Base-by-base conservation (phyloP, 441 rosid genomes). In the Brassica balearica region DNA sequence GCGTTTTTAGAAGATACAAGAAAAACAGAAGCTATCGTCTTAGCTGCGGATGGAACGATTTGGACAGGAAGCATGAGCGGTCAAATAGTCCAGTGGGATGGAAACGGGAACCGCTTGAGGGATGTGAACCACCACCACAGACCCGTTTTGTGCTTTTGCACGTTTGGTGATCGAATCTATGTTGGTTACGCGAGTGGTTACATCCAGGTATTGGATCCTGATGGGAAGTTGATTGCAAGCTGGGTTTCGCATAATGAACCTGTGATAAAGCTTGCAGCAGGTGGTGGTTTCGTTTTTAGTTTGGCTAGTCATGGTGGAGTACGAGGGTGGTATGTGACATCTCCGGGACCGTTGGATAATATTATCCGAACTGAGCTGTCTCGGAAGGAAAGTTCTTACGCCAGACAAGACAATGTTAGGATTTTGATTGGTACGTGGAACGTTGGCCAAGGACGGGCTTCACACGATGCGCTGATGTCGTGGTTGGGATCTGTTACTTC, bases 231-330 rank as follows among this genome's bases (percentile, higher is more conserved):
- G 46, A 75, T 94, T 32, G 90, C 97, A 64, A 90, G 90, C 46
- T 96, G 98, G 99, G 80, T 89, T 68, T 91, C 98, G 73, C 95
- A 94, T 71, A 94, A 82, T 72, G 88, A 92, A 65, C 96, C 99
- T 4, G 97, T 96, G 80, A 81, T 94, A 22, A 91, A 92, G 80
- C 62, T 96, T 83, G 93, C 98, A 2, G 88, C 83, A 8, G 97
- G 98, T 29, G 86, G 82, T 71, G 88, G 90, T 22, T 80, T 84
- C 72, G 73, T 96, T 12, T 96, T 84, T 77, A 96, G 97, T 86
- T 79, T 96, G 90, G 99, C 98, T 7, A 82, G 86, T 82, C 99
- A 96, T 73, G 99, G 99, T 48, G 99, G 99, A 55, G 87, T 96
- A 69, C 90, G 99, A 43, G 99, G 92, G 69, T 96, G 99, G 99